A percentile compares a stretch with the other conserved stretches of the same genome.
Evolutionary conservation across 208 protist species (phyloP).

Genomic region (Wallacemonas rigidus): DNA sequence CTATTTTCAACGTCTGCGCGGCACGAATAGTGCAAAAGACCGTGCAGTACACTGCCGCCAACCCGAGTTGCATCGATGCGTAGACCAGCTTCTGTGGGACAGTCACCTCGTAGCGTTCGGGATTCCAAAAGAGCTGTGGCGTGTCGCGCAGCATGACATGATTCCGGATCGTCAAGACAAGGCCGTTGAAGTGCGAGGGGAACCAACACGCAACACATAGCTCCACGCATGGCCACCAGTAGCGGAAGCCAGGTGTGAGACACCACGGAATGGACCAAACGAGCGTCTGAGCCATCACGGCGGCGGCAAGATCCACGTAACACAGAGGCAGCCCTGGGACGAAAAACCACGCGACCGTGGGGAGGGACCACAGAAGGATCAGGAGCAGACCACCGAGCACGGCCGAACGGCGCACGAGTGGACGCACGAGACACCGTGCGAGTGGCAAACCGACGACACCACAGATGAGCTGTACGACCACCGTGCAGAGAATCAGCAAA

Average conservation of each 20-base stretch:
- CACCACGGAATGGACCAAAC: slow-evolving; percentile 46
- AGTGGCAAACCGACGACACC: slow-evolving; percentile 25
- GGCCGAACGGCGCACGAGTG: slow-evolving; percentile 24
- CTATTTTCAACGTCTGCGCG: slow-evolving; percentile 23
- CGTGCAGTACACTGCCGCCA: slow-evolving; percentile 39
- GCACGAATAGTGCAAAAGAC: slow-evolving; percentile 37
- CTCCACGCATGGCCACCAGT: slow-evolving; percentile 34
- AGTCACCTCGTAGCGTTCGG: slow-evolving; percentile 39
- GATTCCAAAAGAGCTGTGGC: slow-evolving; percentile 38
- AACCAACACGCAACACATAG: slow-evolving; percentile 29
- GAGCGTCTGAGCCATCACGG: slow-evolving; percentile 29
- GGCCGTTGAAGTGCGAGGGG: slow-evolving; percentile 67
- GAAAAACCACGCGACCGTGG: slow-evolving; percentile 34
- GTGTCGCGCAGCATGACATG: slow-evolving; percentile 38
- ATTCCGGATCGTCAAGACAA: slow-evolving; percentile 65
- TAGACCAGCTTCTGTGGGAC: slow-evolving; percentile 42
- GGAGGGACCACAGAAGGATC: slow-evolving; percentile 39
- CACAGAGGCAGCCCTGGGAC: slow-evolving; percentile 48
- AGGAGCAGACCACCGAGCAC: slow-evolving; percentile 19
- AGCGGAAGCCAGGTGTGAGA: slow-evolving; percentile 31
- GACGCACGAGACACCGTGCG: slow-evolving; percentile 26
- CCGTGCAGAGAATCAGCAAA: slow-evolving; percentile 31
- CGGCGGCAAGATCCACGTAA: slow-evolving; percentile 36
- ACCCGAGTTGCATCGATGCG: slow-evolving; percentile 33
- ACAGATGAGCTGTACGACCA: slow-evolving; percentile 19